Evolutionary conservation across 768 basidiomycete species (phyloP).

Genomic region (Mycena vitilis): DNA sequence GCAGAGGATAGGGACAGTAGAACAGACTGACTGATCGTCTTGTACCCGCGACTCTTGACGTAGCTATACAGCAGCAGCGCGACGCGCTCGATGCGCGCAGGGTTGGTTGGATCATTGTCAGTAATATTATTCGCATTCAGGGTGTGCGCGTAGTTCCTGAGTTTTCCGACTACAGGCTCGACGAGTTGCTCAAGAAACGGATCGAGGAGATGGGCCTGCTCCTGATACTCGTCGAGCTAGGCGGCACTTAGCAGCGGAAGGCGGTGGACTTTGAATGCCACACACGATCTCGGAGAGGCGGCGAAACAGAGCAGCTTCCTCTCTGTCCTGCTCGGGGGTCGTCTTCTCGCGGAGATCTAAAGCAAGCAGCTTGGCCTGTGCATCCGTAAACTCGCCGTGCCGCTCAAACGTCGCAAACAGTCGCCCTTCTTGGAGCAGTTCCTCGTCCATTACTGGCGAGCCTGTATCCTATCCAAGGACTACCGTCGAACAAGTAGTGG

Average conservation of each 20-base stretch:
- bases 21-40: constrained; percentile 82
- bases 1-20: constrained; percentile 6
- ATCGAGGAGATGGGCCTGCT: constrained; percentile 92
- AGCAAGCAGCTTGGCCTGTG: constrained; percentile 63
- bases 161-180: constrained; percentile 72
- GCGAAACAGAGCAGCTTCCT: constrained; percentile 55
- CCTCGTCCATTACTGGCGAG: constrained; percentile 37
- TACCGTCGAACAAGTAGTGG: background rate
- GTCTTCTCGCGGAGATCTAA: constrained; percentile 59
- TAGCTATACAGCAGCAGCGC: constrained; percentile 79
- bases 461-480: background rate
- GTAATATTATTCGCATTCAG: constrained; percentile 44
- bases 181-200: constrained; percentile 87
- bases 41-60: constrained; percentile 90
- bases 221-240: constrained; percentile 91
- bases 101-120: constrained; percentile 42
- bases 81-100: constrained; percentile 61
- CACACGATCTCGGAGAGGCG: constrained; percentile 66
- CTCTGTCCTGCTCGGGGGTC: constrained; percentile 53
- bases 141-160: constrained; percentile 67
- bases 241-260: constrained; percentile 8
- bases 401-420: constrained; percentile 70
- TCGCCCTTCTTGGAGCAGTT: constrained; percentile 56
- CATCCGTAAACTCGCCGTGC: constrained; percentile 65
- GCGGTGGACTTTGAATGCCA: constrained; percentile 24